These are phyloP conservation scores for Angophora floribunda DNA, from an alignment of 345 rosid species.

Conservation along the genomic window DNA sequence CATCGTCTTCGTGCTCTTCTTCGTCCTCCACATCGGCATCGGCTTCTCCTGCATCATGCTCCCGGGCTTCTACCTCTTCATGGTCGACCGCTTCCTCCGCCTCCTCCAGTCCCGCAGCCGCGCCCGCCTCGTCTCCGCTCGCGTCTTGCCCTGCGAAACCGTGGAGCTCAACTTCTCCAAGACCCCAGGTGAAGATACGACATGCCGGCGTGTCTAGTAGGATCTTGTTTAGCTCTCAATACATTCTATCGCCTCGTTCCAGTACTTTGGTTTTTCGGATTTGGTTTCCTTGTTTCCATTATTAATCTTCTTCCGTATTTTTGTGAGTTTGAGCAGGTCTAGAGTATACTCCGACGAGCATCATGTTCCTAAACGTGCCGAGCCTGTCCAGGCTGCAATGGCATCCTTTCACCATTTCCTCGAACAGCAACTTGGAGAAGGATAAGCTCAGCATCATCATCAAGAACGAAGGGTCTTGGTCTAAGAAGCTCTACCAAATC, in stretches of 20 bases:
- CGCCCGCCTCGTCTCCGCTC: conserved; percentile 49
- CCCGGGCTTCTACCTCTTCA: conserved; percentile 76
- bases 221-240: background rate
- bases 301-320: background rate
- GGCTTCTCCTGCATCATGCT: conserved; percentile 42
- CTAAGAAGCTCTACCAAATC: conserved; percentile 49
- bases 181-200: conserved; percentile 20
- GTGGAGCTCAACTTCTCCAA: conserved; percentile 73
- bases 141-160: conserved; percentile 48
- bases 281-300: background rate
- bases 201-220: too few relatives aligned
- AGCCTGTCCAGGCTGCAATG: conserved; percentile 71
- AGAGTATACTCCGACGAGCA: conserved; percentile 60
- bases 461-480: conserved; percentile 77
- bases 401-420: conserved; percentile 86
- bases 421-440: conserved; percentile 58
- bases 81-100: conserved; percentile 65
- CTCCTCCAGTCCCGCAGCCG: conserved; percentile 56
- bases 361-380: conserved; percentile 65
- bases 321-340: conserved; percentile 25
- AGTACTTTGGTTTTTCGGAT: background rate
- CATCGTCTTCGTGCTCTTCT: conserved; percentile 54
- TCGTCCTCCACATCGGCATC: conserved; percentile 54
- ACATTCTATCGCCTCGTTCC: background rate
- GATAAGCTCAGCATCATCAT: conserved; percentile 58